Base-by-base conservation (phyloP, 768 basidiomycete genomes). In the Sporobolomyces roseus region DNA sequence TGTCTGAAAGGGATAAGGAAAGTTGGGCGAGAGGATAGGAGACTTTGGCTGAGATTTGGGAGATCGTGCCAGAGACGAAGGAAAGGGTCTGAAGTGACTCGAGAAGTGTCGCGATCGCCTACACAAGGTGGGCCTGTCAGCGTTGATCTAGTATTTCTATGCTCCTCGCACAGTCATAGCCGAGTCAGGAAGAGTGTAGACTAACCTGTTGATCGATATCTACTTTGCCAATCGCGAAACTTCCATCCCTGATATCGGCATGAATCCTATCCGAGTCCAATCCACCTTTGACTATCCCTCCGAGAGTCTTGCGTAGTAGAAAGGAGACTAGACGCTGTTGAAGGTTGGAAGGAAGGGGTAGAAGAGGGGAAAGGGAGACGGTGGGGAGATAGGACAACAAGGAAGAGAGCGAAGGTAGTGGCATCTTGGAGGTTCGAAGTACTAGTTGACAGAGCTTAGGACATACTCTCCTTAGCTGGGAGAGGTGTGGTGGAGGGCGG, bases 1-100 rank as follows among this genome's bases (percentile, higher is more conserved):
- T 63, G 6, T 72, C 63, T 32, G 77, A 73, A 29, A 80, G 66
- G 12, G 65, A 61, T 53, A 80, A 45, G 19, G 74, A 70, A 27
- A 80, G 63, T 9, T 65, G 54, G 13, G 69, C 51, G 65, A 68
- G 78, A 74, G 43, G 25, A 53, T 78, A 77, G 0, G 91, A 90
- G 59, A 96, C 85, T 56, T 86, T 85, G 45, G 86, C 89, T 21
- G 87, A 87, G 56, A 93, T 84, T 58, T 85, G 85, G 35, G 86
- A 84, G 68, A 94, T 82, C 51, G 84, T 83, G 25, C 93, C 93
- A 51, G 86, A 94, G 70, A 4, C 91, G 93, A 65, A 90, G 77
- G 63, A 83, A 84, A 59, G 81, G 77, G 33, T 93, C 77, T 51
- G 88, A 80, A 25, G 80, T 88, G n/a, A 88, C 86, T 43, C 25